Evolutionary conservation across 257 asterid species (phyloP).

Genomic region (Eucommia ulmoides): DNA sequence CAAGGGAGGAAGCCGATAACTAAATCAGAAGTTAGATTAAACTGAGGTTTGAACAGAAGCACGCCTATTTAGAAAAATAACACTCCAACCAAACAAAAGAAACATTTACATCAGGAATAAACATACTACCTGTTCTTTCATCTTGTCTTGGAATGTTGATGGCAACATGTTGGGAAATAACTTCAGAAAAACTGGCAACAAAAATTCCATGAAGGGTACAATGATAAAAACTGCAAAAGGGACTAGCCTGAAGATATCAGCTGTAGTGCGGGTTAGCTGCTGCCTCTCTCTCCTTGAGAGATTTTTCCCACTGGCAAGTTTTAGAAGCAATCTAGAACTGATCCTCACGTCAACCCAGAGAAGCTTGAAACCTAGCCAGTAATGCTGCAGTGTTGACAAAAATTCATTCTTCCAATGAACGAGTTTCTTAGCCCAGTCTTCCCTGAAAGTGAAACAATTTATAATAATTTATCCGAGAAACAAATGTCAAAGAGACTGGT

Average conservation of each 20-base stretch:
- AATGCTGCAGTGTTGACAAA: slow-evolving; percentile 72
- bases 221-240: slow-evolving; percentile 80
- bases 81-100: no score
- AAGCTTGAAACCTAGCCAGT: slow-evolving; percentile 85
- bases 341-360: slow-evolving; percentile 92
- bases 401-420: slow-evolving; percentile 74
- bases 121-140: slow-evolving; percentile 93
- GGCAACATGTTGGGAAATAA: slow-evolving; percentile 91
- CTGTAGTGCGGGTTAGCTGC: slow-evolving; percentile 84
- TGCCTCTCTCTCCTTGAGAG: slow-evolving; percentile 90
- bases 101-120: no score
- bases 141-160: slow-evolving; percentile 90
- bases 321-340: slow-evolving; percentile 65
- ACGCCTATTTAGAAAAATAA: no score
- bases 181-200: slow-evolving; percentile 76
- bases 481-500: neutral
- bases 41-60: no score
- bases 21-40: no score
- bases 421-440: slow-evolving; percentile 74
- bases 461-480: slow-evolving; percentile 4
- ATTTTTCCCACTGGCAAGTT: slow-evolving; percentile 73
- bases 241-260: slow-evolving; percentile 92
- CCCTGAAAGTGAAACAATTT: slow-evolving; percentile 30
- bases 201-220: slow-evolving; percentile 87
- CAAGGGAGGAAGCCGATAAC: no score